Base-by-base conservation (phyloP, 1,139 yeast species). In the Diutina pseudorugosa region DNA sequence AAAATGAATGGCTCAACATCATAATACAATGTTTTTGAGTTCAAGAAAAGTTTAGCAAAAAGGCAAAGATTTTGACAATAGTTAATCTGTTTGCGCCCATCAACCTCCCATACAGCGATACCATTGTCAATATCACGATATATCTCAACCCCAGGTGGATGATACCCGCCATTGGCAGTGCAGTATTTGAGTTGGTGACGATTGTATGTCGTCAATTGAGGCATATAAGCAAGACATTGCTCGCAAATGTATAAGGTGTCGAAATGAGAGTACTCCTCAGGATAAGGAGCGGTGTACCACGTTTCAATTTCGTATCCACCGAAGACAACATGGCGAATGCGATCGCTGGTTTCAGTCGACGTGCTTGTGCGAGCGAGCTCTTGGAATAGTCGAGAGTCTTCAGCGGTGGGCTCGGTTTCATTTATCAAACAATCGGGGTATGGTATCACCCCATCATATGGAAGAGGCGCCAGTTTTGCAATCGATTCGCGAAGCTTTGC, bases 1-100 rank as follows among this genome's bases (percentile, higher is more conserved):
- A 93, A 93, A 62, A 87, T 76, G 61, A 93, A 93, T 1, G 98
- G 97, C 62, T 91, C 97, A 43, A 93, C 98, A 62, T 91, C 98
- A 63, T 90, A 90, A 62, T 90, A 90, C 51, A 93, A 71, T 0
- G 98, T 90, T 62, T 93, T 93, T 8, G 96, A 88, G 66, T 90
- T 90, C 51, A 93, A 73, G 61, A 91, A 93, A 55, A 91, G 70
- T 64, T 93, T 93, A 1, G 98, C 96, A 57, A 93, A 67, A 50
- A 93, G 72, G 69, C 98, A 93, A 53, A 93, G 68, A 63, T 89
- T 90, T 63, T 90, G 96, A 65, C 98, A 91, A 65, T 86, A 93
- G 60, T 75, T 72, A 27, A 85, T 83, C 60, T 86, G 83, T 58
- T 85, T 86, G 48, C 94, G 73, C 0, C 98, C 98, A 64, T 93